These are phyloP conservation scores for Kurtzmaniella quercitrusa DNA, from an alignment of 1,139 yeast species.

Conservation along the genomic window DNA sequence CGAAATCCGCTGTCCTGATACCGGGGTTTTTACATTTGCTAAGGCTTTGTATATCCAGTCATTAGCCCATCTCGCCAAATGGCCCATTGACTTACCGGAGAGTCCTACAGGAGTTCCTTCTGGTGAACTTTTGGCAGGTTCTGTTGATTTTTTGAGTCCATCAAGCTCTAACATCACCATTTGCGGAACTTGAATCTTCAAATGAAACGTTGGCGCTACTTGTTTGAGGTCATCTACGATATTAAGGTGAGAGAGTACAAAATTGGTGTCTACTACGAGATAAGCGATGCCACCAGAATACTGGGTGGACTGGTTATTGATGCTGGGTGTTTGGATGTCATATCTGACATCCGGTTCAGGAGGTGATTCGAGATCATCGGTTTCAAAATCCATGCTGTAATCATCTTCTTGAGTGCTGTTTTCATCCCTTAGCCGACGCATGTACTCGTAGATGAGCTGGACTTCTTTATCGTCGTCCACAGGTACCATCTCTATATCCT, in stretches of 20 bases:
- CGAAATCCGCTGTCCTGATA: slow-evolving; percentile 61
- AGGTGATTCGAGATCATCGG: not conserved
- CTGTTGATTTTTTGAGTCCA: slow-evolving; percentile 56
- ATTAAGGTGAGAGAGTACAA: slow-evolving; percentile 60
- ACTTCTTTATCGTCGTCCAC: slow-evolving; percentile 47
- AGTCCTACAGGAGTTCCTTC: slow-evolving; percentile 7
- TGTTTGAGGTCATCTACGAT: slow-evolving; percentile 47
- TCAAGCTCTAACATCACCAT: slow-evolving; percentile 75
- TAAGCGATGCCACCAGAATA: not conserved
- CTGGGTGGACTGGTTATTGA: not conserved
- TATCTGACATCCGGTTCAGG: not conserved
- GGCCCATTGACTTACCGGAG: slow-evolving; percentile 39
- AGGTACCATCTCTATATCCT: slow-evolving; percentile 50
- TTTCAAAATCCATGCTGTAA: not conserved
- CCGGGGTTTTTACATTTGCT: slow-evolving; percentile 45
- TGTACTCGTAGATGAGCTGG: slow-evolving; percentile 39
- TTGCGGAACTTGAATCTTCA: slow-evolving; percentile 60
- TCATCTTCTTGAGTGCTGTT: slow-evolving; percentile 2
- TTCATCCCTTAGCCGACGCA: slow-evolving; percentile 17
- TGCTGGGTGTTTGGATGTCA: not conserved
- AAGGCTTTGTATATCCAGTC: slow-evolving; percentile 71
- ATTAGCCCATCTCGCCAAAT: slow-evolving; percentile 68
- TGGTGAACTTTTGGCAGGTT: slow-evolving; percentile 6
- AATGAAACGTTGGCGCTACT: slow-evolving; percentile 36
- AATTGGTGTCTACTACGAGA: slow-evolving; percentile 75